Conservation (phyloP, 306 rosid species). For the Begonia masoniana region DNA sequence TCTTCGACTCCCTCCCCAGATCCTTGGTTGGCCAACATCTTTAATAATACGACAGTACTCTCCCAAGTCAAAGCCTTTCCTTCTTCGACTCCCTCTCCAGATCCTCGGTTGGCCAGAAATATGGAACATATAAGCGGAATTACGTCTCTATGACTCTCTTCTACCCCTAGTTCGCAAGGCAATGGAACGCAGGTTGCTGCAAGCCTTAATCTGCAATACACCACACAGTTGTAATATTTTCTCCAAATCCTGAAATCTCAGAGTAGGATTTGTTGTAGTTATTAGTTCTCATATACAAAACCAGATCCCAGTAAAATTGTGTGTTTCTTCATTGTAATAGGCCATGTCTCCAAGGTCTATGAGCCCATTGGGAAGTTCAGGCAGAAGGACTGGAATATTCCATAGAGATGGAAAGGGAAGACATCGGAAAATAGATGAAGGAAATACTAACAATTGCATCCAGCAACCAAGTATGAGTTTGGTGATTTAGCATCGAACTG, state of each 20-base stretch:
- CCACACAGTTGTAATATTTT: not conserved
- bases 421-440: no score
- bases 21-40: constrained; percentile 61
- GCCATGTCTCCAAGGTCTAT: no score
- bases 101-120: constrained; percentile 87
- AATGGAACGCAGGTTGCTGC: constrained; percentile 36
- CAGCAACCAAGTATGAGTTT: no score
- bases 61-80: constrained; percentile 36
- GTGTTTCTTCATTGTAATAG: no score
- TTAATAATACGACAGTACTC: constrained; percentile 14
- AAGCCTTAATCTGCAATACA: constrained; percentile 34
- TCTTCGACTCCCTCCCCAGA: constrained; percentile 62
- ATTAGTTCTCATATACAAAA: no score
- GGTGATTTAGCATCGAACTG: no score
- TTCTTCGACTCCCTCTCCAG: constrained; percentile 58
- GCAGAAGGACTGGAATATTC: no score
- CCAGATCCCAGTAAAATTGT: no score
- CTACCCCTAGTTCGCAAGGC: constrained; percentile 27
- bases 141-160: constrained; percentile 40
- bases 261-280: no score
- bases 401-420: no score
- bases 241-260: not conserved
- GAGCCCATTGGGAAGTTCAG: no score
- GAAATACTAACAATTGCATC: no score
- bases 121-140: constrained; percentile 60